Conservation (phyloP, 345 rosid genomes). For the Euphorbia tirucalli region DNA sequence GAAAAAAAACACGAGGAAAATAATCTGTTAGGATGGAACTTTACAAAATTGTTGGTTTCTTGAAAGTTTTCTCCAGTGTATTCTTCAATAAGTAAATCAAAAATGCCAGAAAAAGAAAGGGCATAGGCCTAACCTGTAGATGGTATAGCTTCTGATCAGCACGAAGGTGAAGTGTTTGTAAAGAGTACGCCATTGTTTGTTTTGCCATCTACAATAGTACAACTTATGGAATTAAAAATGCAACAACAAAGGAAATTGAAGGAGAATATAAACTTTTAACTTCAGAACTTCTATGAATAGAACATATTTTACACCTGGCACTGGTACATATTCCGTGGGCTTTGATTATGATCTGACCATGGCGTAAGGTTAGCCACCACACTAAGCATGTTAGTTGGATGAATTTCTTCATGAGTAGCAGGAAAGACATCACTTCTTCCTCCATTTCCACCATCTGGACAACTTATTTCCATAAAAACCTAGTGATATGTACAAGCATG, state of each 20-base stretch:
- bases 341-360: constrained; percentile 98
- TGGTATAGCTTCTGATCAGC: constrained; percentile 97
- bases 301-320: constrained; percentile 59
- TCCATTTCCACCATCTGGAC: constrained; percentile 96
- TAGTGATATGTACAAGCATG: constrained; percentile 23
- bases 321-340: constrained; percentile 98
- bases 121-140: constrained; percentile 59
- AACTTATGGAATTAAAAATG: neutral
- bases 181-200: constrained; percentile 93
- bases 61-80: neutral
- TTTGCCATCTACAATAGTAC: constrained; percentile 73
- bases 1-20: neutral
- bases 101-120: neutral
- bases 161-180: constrained; percentile 72
- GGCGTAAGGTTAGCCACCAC: constrained; percentile 98
- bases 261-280: neutral
- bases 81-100: neutral
- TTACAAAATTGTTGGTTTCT: neutral
- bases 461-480: constrained; percentile 97
- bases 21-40: neutral
- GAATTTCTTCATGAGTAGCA: constrained; percentile 95
- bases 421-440: constrained; percentile 65
- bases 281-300: constrained; percentile 5
- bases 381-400: constrained; percentile 93
- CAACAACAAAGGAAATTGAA: constrained; percentile 11